These are phyloP conservation scores for Pyracantha coccinea DNA, from an alignment of 331 rosid genomes.

Conservation along the genomic window DNA sequence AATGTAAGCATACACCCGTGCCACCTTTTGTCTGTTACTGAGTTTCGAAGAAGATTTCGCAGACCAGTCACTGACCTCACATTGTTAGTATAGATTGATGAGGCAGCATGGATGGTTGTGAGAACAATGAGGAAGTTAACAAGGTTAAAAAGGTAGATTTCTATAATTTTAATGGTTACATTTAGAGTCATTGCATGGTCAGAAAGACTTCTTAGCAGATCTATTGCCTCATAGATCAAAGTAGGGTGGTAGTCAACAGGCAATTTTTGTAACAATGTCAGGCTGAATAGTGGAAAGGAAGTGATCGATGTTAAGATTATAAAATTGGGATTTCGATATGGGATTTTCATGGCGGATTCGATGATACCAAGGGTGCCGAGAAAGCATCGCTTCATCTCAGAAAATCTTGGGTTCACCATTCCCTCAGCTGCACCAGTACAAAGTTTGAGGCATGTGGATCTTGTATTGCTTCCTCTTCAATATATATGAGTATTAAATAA, in stretches of 20 bases:
- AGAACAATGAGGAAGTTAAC: not conserved
- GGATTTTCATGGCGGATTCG: slow-evolving; percentile 8
- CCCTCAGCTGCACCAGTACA: not conserved
- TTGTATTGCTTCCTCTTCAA: not conserved
- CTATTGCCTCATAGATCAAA: not conserved
- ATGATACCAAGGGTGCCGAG: not conserved
- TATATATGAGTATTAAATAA: too few relatives aligned
- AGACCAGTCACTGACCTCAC: not conserved
- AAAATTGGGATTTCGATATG: not conserved
- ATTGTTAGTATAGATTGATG: not conserved
- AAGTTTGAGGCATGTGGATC: not conserved
- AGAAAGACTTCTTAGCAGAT: not conserved
- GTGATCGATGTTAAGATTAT: not conserved
- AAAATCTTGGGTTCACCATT: not conserved
- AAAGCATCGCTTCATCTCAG: not conserved
- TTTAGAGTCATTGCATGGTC: not conserved
- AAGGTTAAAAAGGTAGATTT: not conserved
- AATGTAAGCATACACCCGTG: not conserved
- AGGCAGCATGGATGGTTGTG: not conserved
- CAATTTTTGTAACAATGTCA: not conserved
- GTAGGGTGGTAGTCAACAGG: not conserved
- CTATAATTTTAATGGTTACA: not conserved
- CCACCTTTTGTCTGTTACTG: not conserved
- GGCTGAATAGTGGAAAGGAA: not conserved
- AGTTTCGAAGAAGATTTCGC: not conserved